Conservation (phyloP, 768 basidiomycete species). For the Russula lepida region DNA sequence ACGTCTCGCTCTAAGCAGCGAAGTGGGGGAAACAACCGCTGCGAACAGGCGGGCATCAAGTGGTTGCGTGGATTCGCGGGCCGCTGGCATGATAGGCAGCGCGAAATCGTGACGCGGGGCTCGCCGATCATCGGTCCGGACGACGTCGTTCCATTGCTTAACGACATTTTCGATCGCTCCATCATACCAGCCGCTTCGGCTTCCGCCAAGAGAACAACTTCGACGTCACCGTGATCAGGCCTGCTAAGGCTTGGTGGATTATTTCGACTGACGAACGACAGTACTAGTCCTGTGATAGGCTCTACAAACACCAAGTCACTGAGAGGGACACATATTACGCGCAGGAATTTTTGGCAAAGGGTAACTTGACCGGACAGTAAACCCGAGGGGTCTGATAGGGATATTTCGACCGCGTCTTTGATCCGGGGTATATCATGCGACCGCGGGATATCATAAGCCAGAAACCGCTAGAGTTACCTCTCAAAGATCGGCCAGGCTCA, state of each 20-base stretch:
- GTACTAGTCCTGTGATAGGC: background rate
- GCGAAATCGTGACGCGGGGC: conserved; percentile 1
- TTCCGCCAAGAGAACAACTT: background rate
- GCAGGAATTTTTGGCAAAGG: background rate
- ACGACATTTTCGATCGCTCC: background rate
- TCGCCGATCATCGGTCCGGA: conserved; percentile 3
- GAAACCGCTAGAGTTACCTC: background rate
- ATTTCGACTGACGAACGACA: background rate
- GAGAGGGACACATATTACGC: background rate
- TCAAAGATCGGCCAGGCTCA: background rate
- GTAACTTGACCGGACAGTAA: background rate
- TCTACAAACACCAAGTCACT: background rate
- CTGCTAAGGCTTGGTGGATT: background rate
- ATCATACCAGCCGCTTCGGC: background rate
- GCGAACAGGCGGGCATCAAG: background rate
- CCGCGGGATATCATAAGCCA: background rate
- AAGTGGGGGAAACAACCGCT: background rate
- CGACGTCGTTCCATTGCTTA: background rate
- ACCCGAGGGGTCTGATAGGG: background rate
- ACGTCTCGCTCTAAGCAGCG: background rate
- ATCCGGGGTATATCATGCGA: background rate
- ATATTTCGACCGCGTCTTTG: background rate
- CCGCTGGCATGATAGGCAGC: background rate
- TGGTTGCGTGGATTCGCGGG: too few species aligned
- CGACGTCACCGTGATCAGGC: background rate